Conservation (phyloP, 163 green algal genomes). For the Scenedesmus sp. region DNA sequence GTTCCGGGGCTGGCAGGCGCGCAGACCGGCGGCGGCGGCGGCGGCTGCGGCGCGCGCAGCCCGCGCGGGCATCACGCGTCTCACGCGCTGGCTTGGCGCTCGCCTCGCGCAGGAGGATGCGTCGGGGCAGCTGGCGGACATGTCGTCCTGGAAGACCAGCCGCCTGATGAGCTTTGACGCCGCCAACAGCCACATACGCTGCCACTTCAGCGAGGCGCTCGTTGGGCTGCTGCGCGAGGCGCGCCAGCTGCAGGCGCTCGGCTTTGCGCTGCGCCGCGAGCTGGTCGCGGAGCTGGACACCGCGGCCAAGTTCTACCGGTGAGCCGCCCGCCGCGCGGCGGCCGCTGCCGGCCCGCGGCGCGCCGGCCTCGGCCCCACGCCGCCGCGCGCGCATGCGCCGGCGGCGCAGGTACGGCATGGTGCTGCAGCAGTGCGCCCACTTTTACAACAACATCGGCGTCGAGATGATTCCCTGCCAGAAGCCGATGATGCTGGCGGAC, state of each 20-base stretch:
- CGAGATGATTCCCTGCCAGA: conserved; percentile 86
- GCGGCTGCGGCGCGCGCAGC: too few relatives aligned
- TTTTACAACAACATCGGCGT: conserved; percentile 89
- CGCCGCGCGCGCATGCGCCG: too few relatives aligned
- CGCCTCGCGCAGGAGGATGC: conserved; percentile 50
- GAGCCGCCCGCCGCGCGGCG: too few relatives aligned
- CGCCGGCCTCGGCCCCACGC: too few relatives aligned
- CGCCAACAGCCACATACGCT: conserved; percentile 68
- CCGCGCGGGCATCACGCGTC: too few relatives aligned
- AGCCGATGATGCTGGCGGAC: conserved; percentile 84
- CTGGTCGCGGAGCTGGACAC: conserved; percentile 71
- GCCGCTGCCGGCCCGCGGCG: too few relatives aligned
- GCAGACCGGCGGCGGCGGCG: too few relatives aligned
- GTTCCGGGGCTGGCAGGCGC: conserved; percentile 62
- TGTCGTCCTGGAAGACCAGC: conserved; percentile 71
- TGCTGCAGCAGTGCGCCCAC: conserved; percentile 85
- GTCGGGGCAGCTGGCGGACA: conserved; percentile 56
- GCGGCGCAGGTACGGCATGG: conserved; percentile 68
- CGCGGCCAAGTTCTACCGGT: conserved; percentile 69
- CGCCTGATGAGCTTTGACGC: conserved; percentile 78
- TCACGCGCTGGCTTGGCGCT: too few relatives aligned
- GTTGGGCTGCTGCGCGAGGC: conserved; percentile 66
- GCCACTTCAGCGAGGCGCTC: conserved; percentile 77
- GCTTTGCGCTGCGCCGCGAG: conserved; percentile 63
- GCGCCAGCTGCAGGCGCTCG: conserved; percentile 73